Conservation (phyloP, 116 monocot species). For the Trichopus zeylanicus region DNA sequence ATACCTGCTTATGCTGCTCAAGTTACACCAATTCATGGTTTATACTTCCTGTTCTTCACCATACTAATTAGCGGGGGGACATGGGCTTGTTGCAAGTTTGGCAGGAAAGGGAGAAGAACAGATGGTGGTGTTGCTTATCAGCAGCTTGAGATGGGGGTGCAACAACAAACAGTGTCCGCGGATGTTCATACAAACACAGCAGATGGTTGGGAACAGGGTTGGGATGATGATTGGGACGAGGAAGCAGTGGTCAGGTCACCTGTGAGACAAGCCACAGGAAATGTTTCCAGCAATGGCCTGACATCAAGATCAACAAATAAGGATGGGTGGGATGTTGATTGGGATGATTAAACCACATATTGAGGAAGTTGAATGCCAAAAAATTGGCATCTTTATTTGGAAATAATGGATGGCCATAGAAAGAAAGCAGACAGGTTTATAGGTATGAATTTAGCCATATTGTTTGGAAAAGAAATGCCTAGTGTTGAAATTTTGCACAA, state of each 20-base stretch:
- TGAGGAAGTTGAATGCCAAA: background rate
- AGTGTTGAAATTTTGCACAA: background rate
- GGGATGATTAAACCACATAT: slow-evolving; percentile 62
- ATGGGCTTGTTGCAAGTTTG: slow-evolving; percentile 68
- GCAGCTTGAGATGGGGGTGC: slow-evolving; percentile 67
- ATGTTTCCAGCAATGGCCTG: slow-evolving; percentile 35
- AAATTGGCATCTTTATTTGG: background rate
- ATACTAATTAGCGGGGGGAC: slow-evolving; percentile 33
- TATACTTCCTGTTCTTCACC: slow-evolving; percentile 32
- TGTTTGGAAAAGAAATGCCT: background rate
- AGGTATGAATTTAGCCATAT: background rate
- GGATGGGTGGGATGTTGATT: slow-evolving; percentile 82
- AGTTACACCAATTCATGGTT: slow-evolving; percentile 54
- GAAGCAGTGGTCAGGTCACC: slow-evolving; percentile 34
- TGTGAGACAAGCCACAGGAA: slow-evolving; percentile 9
- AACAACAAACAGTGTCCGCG: slow-evolving; percentile 13
- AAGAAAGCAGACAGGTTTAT: background rate
- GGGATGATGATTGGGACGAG: slow-evolving; percentile 85
- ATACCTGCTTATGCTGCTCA: slow-evolving; percentile 29
- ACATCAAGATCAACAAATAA: slow-evolving; percentile 38
- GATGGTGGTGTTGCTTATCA: slow-evolving; percentile 51
- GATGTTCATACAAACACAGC: slow-evolving; percentile 7
- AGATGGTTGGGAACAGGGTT: slow-evolving; percentile 70
- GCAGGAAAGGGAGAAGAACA: slow-evolving; percentile 22
- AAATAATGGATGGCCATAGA: background rate